Evolutionary conservation across 345 rosid genomes (phyloP).

Genomic region (Erodium maritimum): DNA sequence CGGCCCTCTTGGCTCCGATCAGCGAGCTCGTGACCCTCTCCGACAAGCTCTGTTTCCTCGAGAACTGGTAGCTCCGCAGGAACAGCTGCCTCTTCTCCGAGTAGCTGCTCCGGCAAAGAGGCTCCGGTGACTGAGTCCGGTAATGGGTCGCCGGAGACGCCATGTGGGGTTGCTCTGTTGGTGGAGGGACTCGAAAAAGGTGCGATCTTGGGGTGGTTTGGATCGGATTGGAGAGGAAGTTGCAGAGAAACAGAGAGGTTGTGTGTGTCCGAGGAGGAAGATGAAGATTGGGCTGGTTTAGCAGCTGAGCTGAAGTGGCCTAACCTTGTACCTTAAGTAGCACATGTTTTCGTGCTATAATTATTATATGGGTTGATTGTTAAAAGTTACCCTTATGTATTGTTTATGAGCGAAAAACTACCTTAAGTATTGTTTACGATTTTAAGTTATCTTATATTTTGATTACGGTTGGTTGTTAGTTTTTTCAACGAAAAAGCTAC

Average conservation of each 20-base stretch:
- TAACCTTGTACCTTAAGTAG: not conserved
- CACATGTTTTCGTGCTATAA: not conserved
- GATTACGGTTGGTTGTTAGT: no score
- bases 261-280: not conserved
- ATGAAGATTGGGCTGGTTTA: not conserved
- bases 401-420: no score
- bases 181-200: not conserved
- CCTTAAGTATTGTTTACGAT: no score
- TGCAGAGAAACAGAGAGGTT: not conserved
- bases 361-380: no score
- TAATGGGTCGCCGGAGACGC: not conserved
- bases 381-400: no score
- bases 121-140: not conserved
- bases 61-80: conserved; percentile 68
- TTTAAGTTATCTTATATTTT: no score
- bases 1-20: conserved; percentile 36
- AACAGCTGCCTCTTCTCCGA: conserved; percentile 78
- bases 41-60: conserved; percentile 37
- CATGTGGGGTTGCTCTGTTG: no score
- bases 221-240: not conserved
- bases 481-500: no score
- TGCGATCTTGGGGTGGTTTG: not conserved
- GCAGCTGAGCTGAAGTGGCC: not conserved
- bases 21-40: conserved; percentile 45
- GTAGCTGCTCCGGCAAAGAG: not conserved